Conservation (phyloP, 805 yeast species). For the Nakazawaea ishiwadae region DNA sequence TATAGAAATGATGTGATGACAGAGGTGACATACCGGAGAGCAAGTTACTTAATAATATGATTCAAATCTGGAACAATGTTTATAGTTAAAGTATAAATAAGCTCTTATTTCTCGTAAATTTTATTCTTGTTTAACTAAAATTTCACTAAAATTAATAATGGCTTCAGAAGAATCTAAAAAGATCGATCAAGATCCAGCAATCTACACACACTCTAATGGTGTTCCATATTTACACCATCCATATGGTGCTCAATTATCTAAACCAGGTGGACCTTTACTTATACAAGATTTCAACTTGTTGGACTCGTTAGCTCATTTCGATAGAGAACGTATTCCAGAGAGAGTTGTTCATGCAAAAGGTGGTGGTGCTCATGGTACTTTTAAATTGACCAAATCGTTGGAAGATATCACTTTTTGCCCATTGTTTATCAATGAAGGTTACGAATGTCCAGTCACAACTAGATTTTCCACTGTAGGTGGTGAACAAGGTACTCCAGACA, state of each 20-base stretch:
- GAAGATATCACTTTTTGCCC: slow-evolving; percentile 44
- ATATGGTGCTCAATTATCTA: slow-evolving; percentile 47
- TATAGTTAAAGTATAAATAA: too few relatives aligned
- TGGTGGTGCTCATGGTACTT: slow-evolving; percentile 56
- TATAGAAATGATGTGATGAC: too few relatives aligned
- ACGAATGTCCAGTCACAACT: slow-evolving; percentile 36
- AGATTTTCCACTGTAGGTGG: slow-evolving; percentile 70
- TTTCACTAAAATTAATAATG: too few relatives aligned
- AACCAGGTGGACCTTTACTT: slow-evolving; percentile 53
- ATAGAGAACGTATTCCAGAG: slow-evolving; percentile 62
- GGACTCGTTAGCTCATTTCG: slow-evolving; percentile 55
- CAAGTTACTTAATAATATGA: too few relatives aligned
- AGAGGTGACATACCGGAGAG: too few relatives aligned
- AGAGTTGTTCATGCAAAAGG: slow-evolving; percentile 68
- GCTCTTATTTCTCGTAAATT: too few relatives aligned
- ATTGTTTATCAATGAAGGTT: slow-evolving; percentile 36
- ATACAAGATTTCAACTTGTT: slow-evolving; percentile 55
- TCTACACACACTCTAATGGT: slow-evolving; percentile 49
- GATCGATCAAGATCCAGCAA: slow-evolving; percentile 18
- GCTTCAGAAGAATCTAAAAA: slow-evolving; percentile 13
- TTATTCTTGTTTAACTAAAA: too few relatives aligned
- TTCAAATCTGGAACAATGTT: too few relatives aligned
- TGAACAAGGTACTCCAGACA: slow-evolving; percentile 61
- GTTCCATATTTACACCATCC: slow-evolving; percentile 50
- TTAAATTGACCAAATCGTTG: slow-evolving; percentile 55